Evolutionary conservation across 1,284 basidiomycete genomes (phyloP), one percentile per base, ranked within the genome.

Genomic region (Rugosomyces carneus): DNA sequence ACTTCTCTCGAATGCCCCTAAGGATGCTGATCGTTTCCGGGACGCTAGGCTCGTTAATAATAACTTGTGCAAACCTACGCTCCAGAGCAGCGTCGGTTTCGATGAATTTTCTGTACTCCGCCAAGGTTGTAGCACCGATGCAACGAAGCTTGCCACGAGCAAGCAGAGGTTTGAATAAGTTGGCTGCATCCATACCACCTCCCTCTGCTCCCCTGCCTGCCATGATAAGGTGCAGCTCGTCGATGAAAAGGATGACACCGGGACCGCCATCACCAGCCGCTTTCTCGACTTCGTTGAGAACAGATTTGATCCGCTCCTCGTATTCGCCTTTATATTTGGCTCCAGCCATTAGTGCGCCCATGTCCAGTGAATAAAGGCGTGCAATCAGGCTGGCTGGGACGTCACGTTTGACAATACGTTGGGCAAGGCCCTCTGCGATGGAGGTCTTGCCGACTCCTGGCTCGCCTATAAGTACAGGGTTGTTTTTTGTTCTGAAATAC

Each of bases 281-380:
- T 67, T 96, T 94, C 66, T 98, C 95, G 51, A 98, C 85, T 67
- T 99, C 96, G 64, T 82, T 81, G 42, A 98, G 71, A 49, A 98
- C 92, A 10, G 86, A 73, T 68, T 97, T 98, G 68, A 98, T 83
- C 40, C 95, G 87, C 64, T 99, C 95, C 68, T 99, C 95, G 67
- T 94, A 99, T 69, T 98, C 93, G 50, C 94, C 94, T 65, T 92
- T 93, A 72, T 91, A 95, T 65, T 92, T 93, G 27, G 93, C 94
- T 44, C 95, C 93, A 5, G 93, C 92, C 88, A 94, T 95, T 49
- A 97, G 77, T 0, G 93, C 89, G 54, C 93, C 95, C 83, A 97
- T 89, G 63, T 97, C 94, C 19, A 93, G 74, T 43, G 84, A 89
- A 59, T 81, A 90, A n/a, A 97, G 74, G 24, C 89, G 80, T 29